phyloP scores from a whole-genome alignment of 2,329 filamentous ascomycete genomes.

The Cladophialophora yegresii region DNA sequence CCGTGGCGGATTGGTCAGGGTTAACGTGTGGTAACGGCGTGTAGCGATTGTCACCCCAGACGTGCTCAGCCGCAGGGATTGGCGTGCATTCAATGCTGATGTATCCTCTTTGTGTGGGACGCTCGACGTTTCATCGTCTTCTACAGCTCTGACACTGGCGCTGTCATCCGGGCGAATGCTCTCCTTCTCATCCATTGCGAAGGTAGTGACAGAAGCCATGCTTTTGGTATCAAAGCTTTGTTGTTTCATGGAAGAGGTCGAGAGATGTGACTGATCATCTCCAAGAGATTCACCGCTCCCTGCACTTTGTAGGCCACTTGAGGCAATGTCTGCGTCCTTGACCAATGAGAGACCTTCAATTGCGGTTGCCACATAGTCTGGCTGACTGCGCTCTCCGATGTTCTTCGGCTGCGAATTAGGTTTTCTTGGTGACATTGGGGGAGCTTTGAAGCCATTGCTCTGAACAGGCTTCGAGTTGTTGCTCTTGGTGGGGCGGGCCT shows the following conservation, averaged over 20 bases:
- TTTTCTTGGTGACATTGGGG: slow-evolving; percentile 11
- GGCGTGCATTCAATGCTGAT: slow-evolving; percentile 8
- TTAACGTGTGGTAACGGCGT: slow-evolving; percentile 34
- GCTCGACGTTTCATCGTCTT: slow-evolving; percentile 78
- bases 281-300: slow-evolving; percentile 40
- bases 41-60: slow-evolving; percentile 33
- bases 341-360: slow-evolving; percentile 31
- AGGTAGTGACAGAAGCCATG: slow-evolving; percentile 89
- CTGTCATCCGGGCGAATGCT: slow-evolving; percentile 93
- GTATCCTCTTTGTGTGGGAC: slow-evolving; percentile 28
- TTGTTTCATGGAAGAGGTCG: slow-evolving; percentile 72
- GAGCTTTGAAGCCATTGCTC: slow-evolving; percentile 1
- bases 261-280: slow-evolving; percentile 54
- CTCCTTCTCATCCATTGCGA: slow-evolving; percentile 95
- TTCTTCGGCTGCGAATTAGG: slow-evolving; percentile 7
- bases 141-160: slow-evolving; percentile 84
- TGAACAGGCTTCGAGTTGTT: slow-evolving; percentile 8
- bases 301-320: slow-evolving; percentile 26
- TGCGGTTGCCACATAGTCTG: slow-evolving; percentile 28
- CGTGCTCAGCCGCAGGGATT: slow-evolving; percentile 10
- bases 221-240: slow-evolving; percentile 92
- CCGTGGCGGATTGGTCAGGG: slow-evolving; percentile 35
- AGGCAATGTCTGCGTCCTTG: slow-evolving; percentile 14
- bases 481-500: slow-evolving; percentile 18
- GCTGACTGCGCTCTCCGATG: slow-evolving; percentile 17